phyloP scores from a whole-genome alignment of 2,329 filamentous ascomycete species.

The Talaromyces verruculosus region DNA sequence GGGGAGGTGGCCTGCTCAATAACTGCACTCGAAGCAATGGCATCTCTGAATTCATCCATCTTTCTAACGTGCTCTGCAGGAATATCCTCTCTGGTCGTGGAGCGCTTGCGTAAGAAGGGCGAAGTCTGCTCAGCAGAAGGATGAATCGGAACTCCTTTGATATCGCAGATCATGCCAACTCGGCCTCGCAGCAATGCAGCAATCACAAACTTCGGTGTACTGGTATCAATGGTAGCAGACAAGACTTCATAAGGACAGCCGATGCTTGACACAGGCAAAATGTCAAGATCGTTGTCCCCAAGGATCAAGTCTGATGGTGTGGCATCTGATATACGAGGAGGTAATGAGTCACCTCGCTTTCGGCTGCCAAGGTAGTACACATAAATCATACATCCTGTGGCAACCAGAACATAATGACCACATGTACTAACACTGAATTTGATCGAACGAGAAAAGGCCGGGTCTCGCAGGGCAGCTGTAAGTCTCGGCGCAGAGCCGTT shows the following conservation, averaged over 20 bases:
- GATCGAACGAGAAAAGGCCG: constrained; percentile 27
- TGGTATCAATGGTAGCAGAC: constrained; percentile 63
- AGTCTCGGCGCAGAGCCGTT: constrained; percentile 19
- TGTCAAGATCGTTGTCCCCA: constrained; percentile 32
- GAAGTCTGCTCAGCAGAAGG: constrained; percentile 23
- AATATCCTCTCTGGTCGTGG: constrained; percentile 8
- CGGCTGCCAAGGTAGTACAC: constrained; percentile 52
- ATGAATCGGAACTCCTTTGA: constrained; percentile 33
- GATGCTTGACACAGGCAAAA: constrained; percentile 54
- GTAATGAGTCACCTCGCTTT: constrained; percentile 19
- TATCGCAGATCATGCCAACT: constrained; percentile 61
- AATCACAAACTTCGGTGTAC: constrained; percentile 54
- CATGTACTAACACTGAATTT: constrained; percentile 59
- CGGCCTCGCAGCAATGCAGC: constrained; percentile 61
- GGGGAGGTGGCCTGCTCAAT: constrained; percentile 10
- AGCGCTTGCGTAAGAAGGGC: constrained; percentile 9
- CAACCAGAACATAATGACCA: constrained; percentile 58
- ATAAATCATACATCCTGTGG: constrained; percentile 55
- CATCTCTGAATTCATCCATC: constrained; percentile 21
- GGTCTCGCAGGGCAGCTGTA: constrained; percentile 30
- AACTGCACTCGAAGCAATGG: constrained; percentile 19
- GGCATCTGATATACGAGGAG: constrained; percentile 12
- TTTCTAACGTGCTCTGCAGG: constrained; percentile 2
- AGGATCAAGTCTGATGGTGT: constrained; percentile 24
- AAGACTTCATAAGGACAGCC: constrained; percentile 59